Percentiles rank a stretch among this genome's conserved stretches.
Conservation (phyloP, 768 basidiomycete genomes). For the Cantharellus cinnabarinus region DNA sequence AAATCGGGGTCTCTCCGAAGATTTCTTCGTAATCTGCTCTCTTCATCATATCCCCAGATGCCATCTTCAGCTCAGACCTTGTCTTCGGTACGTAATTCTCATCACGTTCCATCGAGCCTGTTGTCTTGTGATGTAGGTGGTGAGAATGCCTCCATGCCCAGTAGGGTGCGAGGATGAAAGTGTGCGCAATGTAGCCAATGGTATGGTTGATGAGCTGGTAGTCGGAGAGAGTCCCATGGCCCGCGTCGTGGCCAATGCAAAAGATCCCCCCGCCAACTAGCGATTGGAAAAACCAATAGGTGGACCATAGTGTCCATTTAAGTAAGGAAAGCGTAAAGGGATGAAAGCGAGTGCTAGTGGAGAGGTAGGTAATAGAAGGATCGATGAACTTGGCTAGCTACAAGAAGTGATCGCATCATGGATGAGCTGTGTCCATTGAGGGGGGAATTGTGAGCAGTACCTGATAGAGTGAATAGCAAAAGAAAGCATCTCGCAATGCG, state of each 20-base stretch:
- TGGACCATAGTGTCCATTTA: constrained; percentile 33
- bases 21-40: background rate
- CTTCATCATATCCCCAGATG: background rate
- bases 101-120: constrained; percentile 27
- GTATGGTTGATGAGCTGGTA: constrained; percentile 79
- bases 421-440: background rate
- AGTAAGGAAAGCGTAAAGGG: constrained; percentile 20
- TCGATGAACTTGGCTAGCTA: background rate
- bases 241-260: constrained; percentile 88
- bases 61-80: constrained; percentile 42
- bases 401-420: background rate
- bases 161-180: constrained; percentile 9
- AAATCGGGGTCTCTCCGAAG: background rate
- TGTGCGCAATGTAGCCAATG: constrained; percentile 78
- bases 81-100: constrained; percentile 90
- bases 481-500: constrained; percentile 25
- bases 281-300: constrained; percentile 65
- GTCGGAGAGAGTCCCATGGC: constrained; percentile 89
- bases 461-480: constrained; percentile 12
- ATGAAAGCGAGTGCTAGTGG: background rate
- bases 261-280: constrained; percentile 87
- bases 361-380: background rate
- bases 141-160: background rate
- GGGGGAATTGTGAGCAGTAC: background rate
- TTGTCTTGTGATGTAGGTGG: constrained; percentile 24